These are phyloP conservation scores for Mentha longifolia DNA, from an alignment of 257 asterid genomes.

Conservation along the genomic window DNA sequence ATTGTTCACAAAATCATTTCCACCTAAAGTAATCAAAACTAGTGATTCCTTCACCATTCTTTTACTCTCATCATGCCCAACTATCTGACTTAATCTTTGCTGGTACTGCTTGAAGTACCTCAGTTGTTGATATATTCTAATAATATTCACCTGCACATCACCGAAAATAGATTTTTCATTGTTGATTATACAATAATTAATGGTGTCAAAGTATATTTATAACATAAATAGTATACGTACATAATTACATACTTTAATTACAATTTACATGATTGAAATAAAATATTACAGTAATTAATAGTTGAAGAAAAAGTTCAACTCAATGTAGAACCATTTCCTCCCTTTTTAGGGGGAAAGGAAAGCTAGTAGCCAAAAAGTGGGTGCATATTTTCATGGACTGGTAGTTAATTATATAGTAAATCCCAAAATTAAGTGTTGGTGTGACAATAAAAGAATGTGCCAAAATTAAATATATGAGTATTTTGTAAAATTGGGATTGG, in stretches of 20 bases:
- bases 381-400: background rate
- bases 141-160: slow-evolving; percentile 64
- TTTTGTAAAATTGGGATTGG: background rate
- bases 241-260: background rate
- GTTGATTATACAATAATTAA: background rate
- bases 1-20: slow-evolving; percentile 92
- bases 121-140: slow-evolving; percentile 63
- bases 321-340: background rate
- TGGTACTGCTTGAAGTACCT: slow-evolving; percentile 61
- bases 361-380: background rate
- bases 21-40: slow-evolving; percentile 74
- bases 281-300: background rate
- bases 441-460: background rate
- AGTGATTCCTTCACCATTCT: slow-evolving; percentile 55
- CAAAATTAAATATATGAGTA: background rate
- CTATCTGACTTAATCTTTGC: slow-evolving; percentile 42
- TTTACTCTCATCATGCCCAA: slow-evolving; percentile 53
- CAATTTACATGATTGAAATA: background rate
- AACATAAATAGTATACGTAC: too few relatives aligned
- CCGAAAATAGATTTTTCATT: background rate
- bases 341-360: background rate
- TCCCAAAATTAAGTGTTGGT: background rate
- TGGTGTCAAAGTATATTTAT: background rate
- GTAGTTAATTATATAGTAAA: background rate
- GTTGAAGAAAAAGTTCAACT: background rate